phyloP scores from a whole-genome alignment of 805 yeast species.

The Clavispora fructus region DNA sequence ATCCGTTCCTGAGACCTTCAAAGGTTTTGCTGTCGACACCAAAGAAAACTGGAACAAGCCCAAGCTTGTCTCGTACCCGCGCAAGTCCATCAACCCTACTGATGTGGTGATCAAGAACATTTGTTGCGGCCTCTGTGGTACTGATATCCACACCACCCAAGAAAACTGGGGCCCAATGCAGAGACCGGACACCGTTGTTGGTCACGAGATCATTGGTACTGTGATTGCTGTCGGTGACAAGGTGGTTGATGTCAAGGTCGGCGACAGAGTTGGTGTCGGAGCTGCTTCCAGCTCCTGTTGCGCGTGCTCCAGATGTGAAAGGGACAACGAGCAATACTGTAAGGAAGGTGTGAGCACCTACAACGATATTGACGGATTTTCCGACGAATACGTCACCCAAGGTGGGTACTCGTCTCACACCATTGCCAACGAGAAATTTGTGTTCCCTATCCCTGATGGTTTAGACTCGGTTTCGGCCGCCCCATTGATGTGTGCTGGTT shows the following conservation, averaged over 20 bases:
- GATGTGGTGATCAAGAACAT: constrained; percentile 25
- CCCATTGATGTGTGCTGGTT: constrained; percentile 74
- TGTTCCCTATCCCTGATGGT: constrained; percentile 56
- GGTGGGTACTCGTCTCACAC: constrained; percentile 71
- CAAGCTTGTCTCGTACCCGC: constrained; percentile 44
- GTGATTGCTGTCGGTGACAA: constrained; percentile 26
- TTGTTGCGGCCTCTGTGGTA: constrained; percentile 18
- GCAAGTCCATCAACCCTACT: constrained; percentile 31
- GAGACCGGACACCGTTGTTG: constrained; percentile 41
- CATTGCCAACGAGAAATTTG: constrained; percentile 59
- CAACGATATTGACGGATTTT: constrained; percentile 30
- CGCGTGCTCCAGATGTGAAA: constrained; percentile 51
- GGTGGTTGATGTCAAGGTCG: constrained; percentile 12
- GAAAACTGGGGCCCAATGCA: constrained; percentile 14
- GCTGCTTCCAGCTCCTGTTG: constrained; percentile 13
- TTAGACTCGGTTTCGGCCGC: constrained; percentile 53
- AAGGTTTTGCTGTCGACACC: constrained; percentile 54
- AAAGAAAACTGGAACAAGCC: constrained; percentile 53
- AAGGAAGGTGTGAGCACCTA: constrained; percentile 47
- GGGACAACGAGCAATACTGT: constrained; percentile 40
- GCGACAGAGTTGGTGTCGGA: constrained; percentile 19
- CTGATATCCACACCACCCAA: constrained; percentile 13
- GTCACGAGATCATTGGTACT: constrained; percentile 63
- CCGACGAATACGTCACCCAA: constrained; percentile 49
- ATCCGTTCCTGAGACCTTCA: constrained; percentile 46